phyloP scores from a whole-genome alignment of 768 basidiomycete species.

The Calocybe gangraenosa region DNA sequence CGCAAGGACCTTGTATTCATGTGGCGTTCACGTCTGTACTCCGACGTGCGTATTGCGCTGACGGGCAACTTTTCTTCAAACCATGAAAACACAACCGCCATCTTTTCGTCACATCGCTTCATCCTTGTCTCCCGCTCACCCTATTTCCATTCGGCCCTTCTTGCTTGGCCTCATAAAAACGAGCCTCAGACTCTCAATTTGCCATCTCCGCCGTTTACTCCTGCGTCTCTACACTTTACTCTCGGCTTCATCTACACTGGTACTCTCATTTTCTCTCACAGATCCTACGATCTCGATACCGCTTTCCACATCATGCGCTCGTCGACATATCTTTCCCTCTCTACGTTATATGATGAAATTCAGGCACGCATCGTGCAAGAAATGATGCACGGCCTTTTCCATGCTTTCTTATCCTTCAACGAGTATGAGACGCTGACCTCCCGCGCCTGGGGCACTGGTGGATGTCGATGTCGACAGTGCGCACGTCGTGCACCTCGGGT shows the following conservation, averaged over 20 bases:
- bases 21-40: conserved; percentile 94
- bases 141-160: conserved; percentile 82
- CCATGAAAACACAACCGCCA: conserved; percentile 68
- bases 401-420: conserved; percentile 75
- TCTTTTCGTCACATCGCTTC: conserved; percentile 92
- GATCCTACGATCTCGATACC: conserved; percentile 89
- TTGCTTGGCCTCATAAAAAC: conserved; percentile 48
- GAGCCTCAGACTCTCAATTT: conserved; percentile 64
- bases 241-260: conserved; percentile 95
- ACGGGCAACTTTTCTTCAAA: conserved; percentile 64
- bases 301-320: conserved; percentile 87
- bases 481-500: conserved; percentile 76
- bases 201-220: conserved; percentile 92
- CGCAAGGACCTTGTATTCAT: conserved; percentile 86
- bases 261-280: conserved; percentile 87
- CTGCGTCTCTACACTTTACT: conserved; percentile 90
- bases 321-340: conserved; percentile 73
- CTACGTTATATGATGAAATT: conserved; percentile 72
- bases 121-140: conserved; percentile 85
- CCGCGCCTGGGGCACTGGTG: conserved; percentile 78
- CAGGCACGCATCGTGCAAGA: conserved; percentile 82
- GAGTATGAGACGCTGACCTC: conserved; percentile 72
- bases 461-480: conserved; percentile 83
- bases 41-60: conserved; percentile 82
- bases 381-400: conserved; percentile 88